phyloP scores from a whole-genome alignment of 106 monocot species.

The Allium fistulosum region DNA sequence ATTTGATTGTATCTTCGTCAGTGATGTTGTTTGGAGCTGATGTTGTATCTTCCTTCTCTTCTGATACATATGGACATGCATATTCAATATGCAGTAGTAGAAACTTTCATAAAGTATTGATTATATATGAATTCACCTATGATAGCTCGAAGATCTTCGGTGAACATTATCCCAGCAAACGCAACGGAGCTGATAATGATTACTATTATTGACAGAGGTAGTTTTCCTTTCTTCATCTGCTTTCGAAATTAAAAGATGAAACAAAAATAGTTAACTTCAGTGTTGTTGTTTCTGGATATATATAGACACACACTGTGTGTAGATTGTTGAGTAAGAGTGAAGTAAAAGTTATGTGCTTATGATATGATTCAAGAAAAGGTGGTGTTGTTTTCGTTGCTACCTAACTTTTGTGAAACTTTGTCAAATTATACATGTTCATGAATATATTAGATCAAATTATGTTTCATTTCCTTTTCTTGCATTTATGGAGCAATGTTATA shows the following conservation, averaged over 20 bases:
- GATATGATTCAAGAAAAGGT: conserved; percentile 10
- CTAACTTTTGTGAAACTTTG: neutral
- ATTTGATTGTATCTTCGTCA: conserved; percentile 24
- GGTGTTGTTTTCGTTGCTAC: neutral
- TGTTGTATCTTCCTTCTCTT: conserved; percentile 10
- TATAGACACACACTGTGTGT: neutral
- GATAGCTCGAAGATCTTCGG: conserved; percentile 64
- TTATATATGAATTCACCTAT: conserved; percentile 5
- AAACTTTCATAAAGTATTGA: neutral
- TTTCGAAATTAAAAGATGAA: neutral
- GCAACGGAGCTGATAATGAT: conserved; percentile 32
- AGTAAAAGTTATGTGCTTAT: conserved; percentile 39
- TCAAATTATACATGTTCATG: neutral
- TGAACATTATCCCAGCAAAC: conserved; percentile 51
- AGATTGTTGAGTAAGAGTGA: conserved; percentile 59
- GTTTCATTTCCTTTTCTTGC: conserved; percentile 3
- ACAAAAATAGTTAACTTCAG: neutral
- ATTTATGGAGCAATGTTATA: neutral
- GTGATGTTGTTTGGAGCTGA: conserved; percentile 7
- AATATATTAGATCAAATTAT: conserved; percentile 3
- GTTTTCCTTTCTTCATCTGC: conserved; percentile 39
- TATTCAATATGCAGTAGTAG: neutral
- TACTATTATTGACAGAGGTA: conserved; percentile 37
- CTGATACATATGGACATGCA: conserved; percentile 8
- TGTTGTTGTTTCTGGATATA: conserved; percentile 10